Conservation (phyloP, 2,329 filamentous ascomycete species). For the Curvularia lunata region DNA sequence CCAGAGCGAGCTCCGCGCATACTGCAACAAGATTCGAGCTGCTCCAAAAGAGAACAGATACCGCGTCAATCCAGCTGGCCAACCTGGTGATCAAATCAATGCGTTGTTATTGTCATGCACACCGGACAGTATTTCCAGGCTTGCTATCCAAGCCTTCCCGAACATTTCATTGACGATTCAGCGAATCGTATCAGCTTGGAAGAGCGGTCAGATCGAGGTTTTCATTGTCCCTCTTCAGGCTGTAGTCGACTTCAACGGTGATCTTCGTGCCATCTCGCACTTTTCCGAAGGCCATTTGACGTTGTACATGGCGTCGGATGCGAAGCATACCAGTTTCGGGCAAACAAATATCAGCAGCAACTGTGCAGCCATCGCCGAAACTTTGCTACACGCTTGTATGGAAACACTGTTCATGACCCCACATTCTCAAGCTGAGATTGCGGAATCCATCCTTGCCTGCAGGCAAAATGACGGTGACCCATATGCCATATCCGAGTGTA, state of each 20-base stretch:
- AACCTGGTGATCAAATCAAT: conserved; percentile 55
- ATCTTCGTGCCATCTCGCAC: conserved; percentile 48
- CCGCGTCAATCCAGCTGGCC: conserved; percentile 48
- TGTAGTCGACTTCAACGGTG: conserved; percentile 37
- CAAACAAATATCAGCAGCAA: conserved; percentile 46
- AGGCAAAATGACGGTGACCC: conserved; percentile 23
- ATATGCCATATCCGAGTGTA: conserved; percentile 42
- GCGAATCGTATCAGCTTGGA: conserved; percentile 42
- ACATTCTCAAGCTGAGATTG: conserved; percentile 41
- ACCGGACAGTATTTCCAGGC: conserved; percentile 41
- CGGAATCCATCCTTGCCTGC: conserved; percentile 44
- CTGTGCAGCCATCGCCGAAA: conserved; percentile 44
- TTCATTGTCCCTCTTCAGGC: conserved; percentile 46
- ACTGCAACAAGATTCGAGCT: conserved; percentile 53
- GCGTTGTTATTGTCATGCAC: conserved; percentile 50
- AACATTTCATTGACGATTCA: conserved; percentile 42
- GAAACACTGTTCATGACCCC: conserved; percentile 45
- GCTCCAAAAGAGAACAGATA: conserved; percentile 53
- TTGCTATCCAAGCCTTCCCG: conserved; percentile 56
- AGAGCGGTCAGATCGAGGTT: conserved; percentile 41
- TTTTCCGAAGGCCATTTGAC: conserved; percentile 39
- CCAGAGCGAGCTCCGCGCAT: conserved; percentile 58
- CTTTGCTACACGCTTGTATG: conserved; percentile 42
- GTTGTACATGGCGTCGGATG: conserved; percentile 43
- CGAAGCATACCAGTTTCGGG: conserved; percentile 26